phyloP scores from a whole-genome alignment of 2,329 filamentous ascomycete species.

The Dactylella cylindrospora region DNA sequence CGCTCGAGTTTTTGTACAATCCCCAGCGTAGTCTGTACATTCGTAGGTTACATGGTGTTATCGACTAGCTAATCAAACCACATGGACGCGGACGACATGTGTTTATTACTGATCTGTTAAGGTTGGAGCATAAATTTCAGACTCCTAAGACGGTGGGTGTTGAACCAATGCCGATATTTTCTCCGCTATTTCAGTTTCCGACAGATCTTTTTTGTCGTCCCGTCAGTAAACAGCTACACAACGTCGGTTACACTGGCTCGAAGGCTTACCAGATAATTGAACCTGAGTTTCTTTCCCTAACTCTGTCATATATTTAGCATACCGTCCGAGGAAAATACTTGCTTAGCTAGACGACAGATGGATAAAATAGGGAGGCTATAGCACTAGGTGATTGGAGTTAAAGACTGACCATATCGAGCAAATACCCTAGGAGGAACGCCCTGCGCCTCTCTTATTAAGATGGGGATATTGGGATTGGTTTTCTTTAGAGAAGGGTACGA shows the following conservation, averaged over 20 bases:
- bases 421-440: slow-evolving; percentile 83
- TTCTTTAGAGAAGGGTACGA: slow-evolving; percentile 99
- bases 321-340: neutral
- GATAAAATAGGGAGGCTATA: slow-evolving; percentile 8
- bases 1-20: too few species aligned
- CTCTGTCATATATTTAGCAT: slow-evolving; percentile 54
- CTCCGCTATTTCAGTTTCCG: slow-evolving; percentile 70
- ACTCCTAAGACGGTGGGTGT: slow-evolving; percentile 4
- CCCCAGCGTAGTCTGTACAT: too few species aligned
- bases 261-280: slow-evolving; percentile 54
- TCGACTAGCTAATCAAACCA: too few species aligned
- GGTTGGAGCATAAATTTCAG: too few species aligned
- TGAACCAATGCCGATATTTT: slow-evolving; percentile 64
- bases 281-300: slow-evolving; percentile 69
- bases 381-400: neutral
- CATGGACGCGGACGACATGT: too few species aligned
- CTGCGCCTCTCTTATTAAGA: slow-evolving; percentile 88
- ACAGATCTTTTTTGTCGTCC: slow-evolving; percentile 61
- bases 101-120: too few species aligned
- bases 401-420: slow-evolving; percentile 79
- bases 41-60: too few species aligned
- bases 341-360: neutral
- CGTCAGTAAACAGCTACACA: slow-evolving; percentile 55
- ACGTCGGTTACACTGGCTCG: neutral
- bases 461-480: slow-evolving; percentile 91